Evolutionary conservation across 805 yeast genomes (phyloP), one percentile per base, ranked within the genome.

Genomic region (Pachysolen tannophilus): DNA sequence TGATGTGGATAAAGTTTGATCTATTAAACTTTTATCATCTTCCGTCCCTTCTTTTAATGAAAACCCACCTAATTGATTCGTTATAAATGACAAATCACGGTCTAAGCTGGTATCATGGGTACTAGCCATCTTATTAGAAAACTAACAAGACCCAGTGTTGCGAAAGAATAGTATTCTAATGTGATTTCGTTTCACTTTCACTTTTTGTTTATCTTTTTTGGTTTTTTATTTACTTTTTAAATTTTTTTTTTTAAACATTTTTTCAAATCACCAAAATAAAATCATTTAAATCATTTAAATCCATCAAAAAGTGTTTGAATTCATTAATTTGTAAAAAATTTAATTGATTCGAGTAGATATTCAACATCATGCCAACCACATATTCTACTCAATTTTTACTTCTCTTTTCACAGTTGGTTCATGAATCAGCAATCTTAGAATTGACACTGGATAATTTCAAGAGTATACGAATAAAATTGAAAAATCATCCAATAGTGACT

Each of bases 381-480:
- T 55, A 53, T 42, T 46, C 58, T 1, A 50, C 55, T 3, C 55
- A 54, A 39, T 41, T 52, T 10, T 43, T 51, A 20, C 46, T 58
- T 20, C 48, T 58, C 8, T 42, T 57, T 3, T 45, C 52, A n/a
- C 62, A 58, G 39, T 34, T 45, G 17, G 38, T 56, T 5, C 47
- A 52, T 29, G 58, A 40, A 23, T 32, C 41, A 29, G 24, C 45
- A 27, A 19, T 44, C 41, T 20, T 5, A 35, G 37, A 39, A 42
- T 34, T 42, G 7, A 13, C 33, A 14, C 37, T 38, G 17, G 28
- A 40, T 24, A 31, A 42, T 3, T 29, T 37, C 10, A 38, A 28
- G 19, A 30, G 37, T 4, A 34, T 56, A 6, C 19, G 43, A 13
- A 16, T 30, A 6, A 38, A 34, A 30, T 39, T 55, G 27, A 40